Evolutionary conservation across 371 early-diverging fungal genomes (phyloP).

Genomic region (Mucor lusitanicus): DNA sequence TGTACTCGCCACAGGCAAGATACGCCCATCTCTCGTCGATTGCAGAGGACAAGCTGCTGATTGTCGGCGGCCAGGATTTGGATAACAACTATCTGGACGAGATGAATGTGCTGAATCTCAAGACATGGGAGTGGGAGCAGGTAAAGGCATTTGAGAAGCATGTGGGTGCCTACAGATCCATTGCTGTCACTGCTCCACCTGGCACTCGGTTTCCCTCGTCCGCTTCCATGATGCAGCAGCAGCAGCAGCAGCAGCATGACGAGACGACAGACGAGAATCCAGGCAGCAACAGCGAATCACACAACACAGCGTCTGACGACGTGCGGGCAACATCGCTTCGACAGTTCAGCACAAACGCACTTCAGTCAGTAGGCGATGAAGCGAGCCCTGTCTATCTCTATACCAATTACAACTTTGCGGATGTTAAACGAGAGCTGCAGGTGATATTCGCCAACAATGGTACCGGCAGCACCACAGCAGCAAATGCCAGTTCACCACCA

Average conservation of each 20-base stretch:
- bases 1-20: slow-evolving; percentile 69
- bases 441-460: slow-evolving; percentile 46
- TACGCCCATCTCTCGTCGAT: slow-evolving; percentile 80
- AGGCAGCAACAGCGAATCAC: background rate
- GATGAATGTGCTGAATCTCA: slow-evolving; percentile 74
- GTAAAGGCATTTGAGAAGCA: slow-evolving; percentile 70
- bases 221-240: background rate
- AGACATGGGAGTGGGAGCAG: slow-evolving; percentile 67
- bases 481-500: background rate
- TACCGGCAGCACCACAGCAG: background rate
- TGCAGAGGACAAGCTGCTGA: slow-evolving; percentile 58
- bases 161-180: slow-evolving; percentile 80
- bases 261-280: background rate
- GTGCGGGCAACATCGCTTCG: slow-evolving; percentile 3
- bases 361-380: slow-evolving; percentile 18
- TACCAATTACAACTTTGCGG: slow-evolving; percentile 82
- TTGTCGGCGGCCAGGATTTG: slow-evolving; percentile 86
- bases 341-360: slow-evolving; percentile 10
- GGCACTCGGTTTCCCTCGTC: slow-evolving; percentile 25
- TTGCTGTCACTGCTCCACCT: slow-evolving; percentile 54
- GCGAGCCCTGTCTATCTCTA: slow-evolving; percentile 62
- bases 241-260: background rate
- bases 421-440: slow-evolving; percentile 77
- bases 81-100: slow-evolving; percentile 77
- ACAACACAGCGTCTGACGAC: background rate